Conservation (phyloP, 202 grass and related monocot species). For the Tripidium arundinaceum region DNA sequence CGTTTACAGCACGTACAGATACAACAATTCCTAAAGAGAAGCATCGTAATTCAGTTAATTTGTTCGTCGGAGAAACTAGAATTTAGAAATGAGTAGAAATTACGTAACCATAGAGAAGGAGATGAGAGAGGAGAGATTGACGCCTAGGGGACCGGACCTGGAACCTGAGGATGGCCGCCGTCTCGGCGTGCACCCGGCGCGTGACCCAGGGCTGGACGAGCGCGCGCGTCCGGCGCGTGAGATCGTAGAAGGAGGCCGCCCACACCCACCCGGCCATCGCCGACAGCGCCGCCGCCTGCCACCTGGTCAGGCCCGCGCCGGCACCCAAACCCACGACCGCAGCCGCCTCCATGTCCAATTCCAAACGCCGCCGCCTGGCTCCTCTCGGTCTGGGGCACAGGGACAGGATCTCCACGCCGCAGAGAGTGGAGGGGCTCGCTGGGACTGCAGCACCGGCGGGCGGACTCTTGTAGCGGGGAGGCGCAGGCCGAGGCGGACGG, state of each 20-base stretch:
- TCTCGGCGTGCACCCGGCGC: constrained; percentile 63
- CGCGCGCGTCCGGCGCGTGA: constrained; percentile 60
- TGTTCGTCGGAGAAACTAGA: too few relatives aligned
- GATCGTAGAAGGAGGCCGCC: constrained; percentile 68
- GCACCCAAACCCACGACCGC: neutral
- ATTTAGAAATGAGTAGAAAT: neutral
- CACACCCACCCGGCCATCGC: constrained; percentile 70
- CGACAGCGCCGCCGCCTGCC: constrained; percentile 76
- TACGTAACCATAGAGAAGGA: neutral
- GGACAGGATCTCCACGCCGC: neutral
- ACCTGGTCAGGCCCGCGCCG: constrained; percentile 49
- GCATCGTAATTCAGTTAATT: neutral
- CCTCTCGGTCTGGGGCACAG: neutral
- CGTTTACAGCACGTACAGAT: neutral
- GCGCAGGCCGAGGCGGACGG: constrained; percentile 33
- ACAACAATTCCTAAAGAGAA: neutral
- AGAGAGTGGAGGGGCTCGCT: neutral
- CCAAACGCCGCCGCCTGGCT: neutral
- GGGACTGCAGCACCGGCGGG: too few relatives aligned
- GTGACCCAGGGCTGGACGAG: constrained; percentile 67
- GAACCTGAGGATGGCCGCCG: too few relatives aligned
- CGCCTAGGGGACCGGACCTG: constrained; percentile 46
- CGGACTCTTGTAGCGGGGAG: too few relatives aligned
- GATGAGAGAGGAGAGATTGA: neutral
- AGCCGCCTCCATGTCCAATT: constrained; percentile 28